Evolutionary conservation across 2,329 filamentous ascomycete species (phyloP).

Genomic region (Ophiosphaerella herpotricha): DNA sequence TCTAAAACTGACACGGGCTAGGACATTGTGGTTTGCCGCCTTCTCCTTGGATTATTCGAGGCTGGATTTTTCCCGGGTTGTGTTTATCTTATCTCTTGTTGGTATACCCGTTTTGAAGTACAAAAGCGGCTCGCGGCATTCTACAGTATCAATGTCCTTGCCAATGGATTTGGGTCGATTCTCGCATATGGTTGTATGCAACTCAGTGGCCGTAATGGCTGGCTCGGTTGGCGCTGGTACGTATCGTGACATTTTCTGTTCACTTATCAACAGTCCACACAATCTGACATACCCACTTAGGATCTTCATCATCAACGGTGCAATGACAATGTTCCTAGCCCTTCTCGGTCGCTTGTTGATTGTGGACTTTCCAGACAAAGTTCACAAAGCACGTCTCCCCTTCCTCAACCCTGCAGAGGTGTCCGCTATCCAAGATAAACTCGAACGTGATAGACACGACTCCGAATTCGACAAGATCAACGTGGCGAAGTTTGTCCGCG

Average conservation of each 20-base stretch:
- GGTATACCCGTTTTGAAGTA: slow-evolving; percentile 58
- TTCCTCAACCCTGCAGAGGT: slow-evolving; percentile 22
- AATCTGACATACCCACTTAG: neutral
- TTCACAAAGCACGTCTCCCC: slow-evolving; percentile 17
- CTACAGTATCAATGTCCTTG: slow-evolving; percentile 56
- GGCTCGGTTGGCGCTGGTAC: slow-evolving; percentile 19
- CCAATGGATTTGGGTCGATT: slow-evolving; percentile 59
- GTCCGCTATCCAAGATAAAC: slow-evolving; percentile 18
- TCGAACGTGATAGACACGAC: slow-evolving; percentile 21
- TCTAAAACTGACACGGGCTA: neutral
- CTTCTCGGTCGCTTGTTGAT: slow-evolving; percentile 31
- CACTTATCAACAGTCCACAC: neutral
- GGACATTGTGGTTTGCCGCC: slow-evolving; percentile 23
- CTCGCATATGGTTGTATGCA: slow-evolving; percentile 50
- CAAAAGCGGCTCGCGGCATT: slow-evolving; percentile 56
- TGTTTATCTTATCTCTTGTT: slow-evolving; percentile 22
- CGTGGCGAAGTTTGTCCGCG: slow-evolving; percentile 14
- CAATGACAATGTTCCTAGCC: slow-evolving; percentile 28
- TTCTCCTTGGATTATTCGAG: slow-evolving; percentile 28
- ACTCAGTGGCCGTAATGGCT: slow-evolving; percentile 14
- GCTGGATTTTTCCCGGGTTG: slow-evolving; percentile 18
- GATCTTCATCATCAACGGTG: slow-evolving; percentile 65
- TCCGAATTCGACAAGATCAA: slow-evolving; percentile 22
- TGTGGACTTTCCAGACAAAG: slow-evolving; percentile 39
- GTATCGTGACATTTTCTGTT: neutral